These are phyloP conservation scores for Neolecta irregularis DNA, from an alignment of 1,139 yeast species.

Conservation along the genomic window DNA sequence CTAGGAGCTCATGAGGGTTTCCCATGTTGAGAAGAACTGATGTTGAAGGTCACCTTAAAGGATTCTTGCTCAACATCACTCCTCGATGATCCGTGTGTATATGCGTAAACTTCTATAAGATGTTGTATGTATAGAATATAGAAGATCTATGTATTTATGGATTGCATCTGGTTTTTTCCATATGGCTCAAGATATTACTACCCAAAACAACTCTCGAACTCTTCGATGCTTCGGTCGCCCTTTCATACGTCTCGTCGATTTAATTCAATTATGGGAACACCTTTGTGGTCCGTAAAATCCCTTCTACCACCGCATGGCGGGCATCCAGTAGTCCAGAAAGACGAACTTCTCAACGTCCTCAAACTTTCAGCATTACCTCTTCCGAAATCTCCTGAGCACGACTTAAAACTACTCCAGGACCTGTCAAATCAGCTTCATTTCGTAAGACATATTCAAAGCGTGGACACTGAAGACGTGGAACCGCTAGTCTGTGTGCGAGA, in stretches of 20 bases:
- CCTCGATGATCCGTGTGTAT: no score
- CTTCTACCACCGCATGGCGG: neutral
- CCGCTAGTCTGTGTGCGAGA: conserved; percentile 18
- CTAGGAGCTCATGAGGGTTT: conserved; percentile 10
- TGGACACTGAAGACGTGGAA: conserved; percentile 22
- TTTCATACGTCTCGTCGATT: conserved; percentile 1
- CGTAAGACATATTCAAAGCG: conserved; percentile 24
- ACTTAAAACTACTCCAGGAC: conserved; percentile 18
- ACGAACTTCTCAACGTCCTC: conserved; percentile 5
- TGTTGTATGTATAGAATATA: no score
- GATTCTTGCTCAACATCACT: neutral
- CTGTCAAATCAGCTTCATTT: conserved; percentile 25
- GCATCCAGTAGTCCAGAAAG: neutral
- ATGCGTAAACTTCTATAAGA: no score
- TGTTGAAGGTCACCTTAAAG: neutral
- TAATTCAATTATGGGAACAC: neutral
- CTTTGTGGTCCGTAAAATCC: neutral
- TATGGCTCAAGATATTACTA: no score
- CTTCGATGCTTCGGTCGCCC: no score
- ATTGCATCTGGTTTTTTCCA: no score
- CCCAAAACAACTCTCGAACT: no score
- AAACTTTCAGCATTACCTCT: conserved; percentile 8
- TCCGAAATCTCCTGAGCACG: conserved; percentile 3
- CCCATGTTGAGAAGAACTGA: conserved; percentile 5
- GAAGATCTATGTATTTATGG: no score